These are phyloP conservation scores for Phragmites australis DNA, from an alignment of 176 grass and related monocot species.

Conservation along the genomic window DNA sequence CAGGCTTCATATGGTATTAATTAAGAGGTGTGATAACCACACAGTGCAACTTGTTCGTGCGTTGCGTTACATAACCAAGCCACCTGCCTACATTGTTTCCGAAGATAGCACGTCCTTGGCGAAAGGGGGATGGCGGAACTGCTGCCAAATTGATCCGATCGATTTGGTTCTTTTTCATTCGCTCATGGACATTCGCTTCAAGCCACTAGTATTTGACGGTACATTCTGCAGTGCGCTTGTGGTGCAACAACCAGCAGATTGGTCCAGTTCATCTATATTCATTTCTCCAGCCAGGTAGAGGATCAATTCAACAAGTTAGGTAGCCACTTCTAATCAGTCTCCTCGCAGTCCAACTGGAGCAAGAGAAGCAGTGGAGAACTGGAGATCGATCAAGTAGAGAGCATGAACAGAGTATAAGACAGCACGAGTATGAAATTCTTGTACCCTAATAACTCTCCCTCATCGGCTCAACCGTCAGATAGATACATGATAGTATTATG, in stretches of 20 bases:
- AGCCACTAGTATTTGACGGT: too few species aligned
- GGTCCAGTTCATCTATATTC: not conserved
- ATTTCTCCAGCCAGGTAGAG: too few species aligned
- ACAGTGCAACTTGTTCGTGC: not conserved
- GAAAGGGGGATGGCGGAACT: not conserved
- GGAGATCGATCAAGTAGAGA: too few species aligned
- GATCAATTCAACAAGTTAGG: too few species aligned
- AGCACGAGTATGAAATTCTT: not conserved
- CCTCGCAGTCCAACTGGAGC: not conserved
- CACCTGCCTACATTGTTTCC: not conserved
- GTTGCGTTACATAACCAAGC: not conserved
- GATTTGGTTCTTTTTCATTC: not conserved
- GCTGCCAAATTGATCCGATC: too few species aligned
- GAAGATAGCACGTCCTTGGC: not conserved
- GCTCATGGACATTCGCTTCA: not conserved
- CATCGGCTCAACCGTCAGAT: not conserved
- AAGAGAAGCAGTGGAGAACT: not conserved
- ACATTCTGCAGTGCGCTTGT: not conserved
- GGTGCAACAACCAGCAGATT: not conserved
- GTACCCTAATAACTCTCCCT: slow-evolving; percentile 2
- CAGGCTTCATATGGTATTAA: not conserved
- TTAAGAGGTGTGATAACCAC: not conserved
- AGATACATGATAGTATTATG: not conserved
- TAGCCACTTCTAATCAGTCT: too few species aligned
- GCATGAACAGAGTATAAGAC: not conserved